Evolutionary conservation across 1,139 yeast species (phyloP), one percentile per base, ranked within the genome.

Genomic region (Kodamaea anthophila): DNA sequence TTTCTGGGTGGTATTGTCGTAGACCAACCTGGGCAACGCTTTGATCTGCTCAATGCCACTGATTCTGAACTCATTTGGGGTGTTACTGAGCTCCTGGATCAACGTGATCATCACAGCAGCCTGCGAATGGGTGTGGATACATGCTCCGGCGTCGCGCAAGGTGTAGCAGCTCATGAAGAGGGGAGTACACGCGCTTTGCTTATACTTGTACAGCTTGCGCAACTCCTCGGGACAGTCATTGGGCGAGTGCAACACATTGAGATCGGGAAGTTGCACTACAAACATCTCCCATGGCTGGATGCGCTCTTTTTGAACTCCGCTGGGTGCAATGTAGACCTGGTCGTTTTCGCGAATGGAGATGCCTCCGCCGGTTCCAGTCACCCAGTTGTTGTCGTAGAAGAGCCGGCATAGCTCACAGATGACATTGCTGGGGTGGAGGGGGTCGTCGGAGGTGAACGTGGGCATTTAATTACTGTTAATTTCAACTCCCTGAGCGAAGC

Each of bases 301-400:
- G 40, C 88, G 65, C 54, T 88, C 97, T 58, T 88, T 88, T 51
- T 88, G 96, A 5, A 88, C 94, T 2, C 97, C 97, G 6, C 95
- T 84, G 3, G 97, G 97, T 0, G 96, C 94, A 26, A 88, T 70
- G 51, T 73, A 88, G 12, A 85, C 76, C 23, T 63, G 49, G 4
- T 65, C 66, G 16, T 62, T 70, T 30, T 80, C 76, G 39, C 82
- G 65, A 31, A 88, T 81, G 21, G 94, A 82, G 46, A 88, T 80
- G 3, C 96, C 96, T 15, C 97, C 97, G 3, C 96, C 96, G 1
- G 97, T 88, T 4, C 96, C 97, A 0, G 95, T 82, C 39, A 86
- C 93, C 96, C 96, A 87, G 34, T 84, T 81, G 49, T 81, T 80
- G 46, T 74, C 69, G 51, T 83, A 88, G 50, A 88, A 85, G 16